Evolutionary conservation across 305 asterid genomes (phyloP), one percentile per base, ranked within the genome.

Genomic region (Andrographis paniculata): DNA sequence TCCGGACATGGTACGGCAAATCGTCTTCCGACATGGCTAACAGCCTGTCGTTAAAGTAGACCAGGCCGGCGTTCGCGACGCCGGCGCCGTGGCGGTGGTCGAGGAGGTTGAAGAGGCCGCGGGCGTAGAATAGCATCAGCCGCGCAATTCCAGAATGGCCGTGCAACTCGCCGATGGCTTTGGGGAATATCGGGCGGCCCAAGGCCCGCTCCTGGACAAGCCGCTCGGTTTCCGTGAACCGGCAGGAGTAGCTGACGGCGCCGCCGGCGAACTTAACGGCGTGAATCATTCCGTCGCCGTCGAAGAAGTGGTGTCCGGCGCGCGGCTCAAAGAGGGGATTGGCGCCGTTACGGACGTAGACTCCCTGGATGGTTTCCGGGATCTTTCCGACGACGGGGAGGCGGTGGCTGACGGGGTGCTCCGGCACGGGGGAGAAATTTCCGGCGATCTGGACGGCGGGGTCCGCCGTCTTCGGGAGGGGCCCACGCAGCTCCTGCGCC

Each of bases 371-470:
- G 33, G 62, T 53, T 0, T 60, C 58, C n/a, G 81, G 77, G 20
- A 74, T 50, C 19, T 40, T 55, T 0, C 77, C 81, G n/a, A 16
- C 33, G 12, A 74, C 68, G 4, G 62, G 72, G 9, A 82, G 86
- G 0, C 20, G 15, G 17, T 56, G 77, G 9, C 40, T 33, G 20
- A 73, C 92, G 2, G 91, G 72, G 2, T 74, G 79, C 56, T 84
- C 96, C 56, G 92, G 75, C 56, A 87, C 96, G 23, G 95, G 96
- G n/a, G 95, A 72, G 40, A 87, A 87, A 36, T 87, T 87, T 2
- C 96, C 95, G 46, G 95, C 73, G 50, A 87, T 87, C 52, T 87
- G 96, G 63, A 84, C 74, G 0, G 14, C 45, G 1, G 96, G 96
- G 74, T 87, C 96, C 2, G 94, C 77, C 0, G 95, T 87, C 53